Evolutionary conservation across 768 basidiomycete species (phyloP), one percentile per base, ranked within the genome.

Genomic region (Botryobasidium botryosum): DNA sequence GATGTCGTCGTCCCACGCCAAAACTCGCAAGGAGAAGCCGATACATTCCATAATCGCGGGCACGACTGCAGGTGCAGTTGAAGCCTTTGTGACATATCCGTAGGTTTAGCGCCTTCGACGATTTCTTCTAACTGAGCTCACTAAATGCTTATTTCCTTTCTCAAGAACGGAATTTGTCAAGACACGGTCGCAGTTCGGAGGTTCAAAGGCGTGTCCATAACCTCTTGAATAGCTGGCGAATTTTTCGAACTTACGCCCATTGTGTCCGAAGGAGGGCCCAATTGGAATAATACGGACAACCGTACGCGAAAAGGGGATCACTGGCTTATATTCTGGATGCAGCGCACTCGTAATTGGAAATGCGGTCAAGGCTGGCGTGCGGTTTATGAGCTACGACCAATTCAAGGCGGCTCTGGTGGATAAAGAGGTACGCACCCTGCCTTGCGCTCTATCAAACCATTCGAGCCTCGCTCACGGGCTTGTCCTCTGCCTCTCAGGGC

Each of bases 331-430:
- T 53, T 84, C 88, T 1, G 90, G 91, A 56, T 87, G 83, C 55
- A 73, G 71, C 17, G 92, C 94, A 0, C 70, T 97, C 13, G 74
- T 97, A 4, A 67, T 88, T 12, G 94, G 92, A 10, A 97, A 97
- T 59, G 72, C 91, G 0, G 58, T 75, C 52, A 99, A 99, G 66
- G 94, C 94, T 1, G 94, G 91, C 3, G 91, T 99, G 29, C 71
- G 94, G 35, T 99, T 99, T 60, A 72, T 94, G 46, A 81, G 77
- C 52, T 99, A 99, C 62, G 91, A 96, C 58, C 70, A 79, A 57
- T 91, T 90, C 66, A 97, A 97, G 64, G 62, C 67, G 24, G 60
- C 77, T 54, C 59, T 99, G 36, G 83, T 81, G 35, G 88, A 97
- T 60, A 55, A 75, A 5, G 69, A 96, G 67, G 91, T 88, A 55